Conservation (phyloP, 2,329 filamentous ascomycete genomes). For the Fusarium pseudonygamai region DNA sequence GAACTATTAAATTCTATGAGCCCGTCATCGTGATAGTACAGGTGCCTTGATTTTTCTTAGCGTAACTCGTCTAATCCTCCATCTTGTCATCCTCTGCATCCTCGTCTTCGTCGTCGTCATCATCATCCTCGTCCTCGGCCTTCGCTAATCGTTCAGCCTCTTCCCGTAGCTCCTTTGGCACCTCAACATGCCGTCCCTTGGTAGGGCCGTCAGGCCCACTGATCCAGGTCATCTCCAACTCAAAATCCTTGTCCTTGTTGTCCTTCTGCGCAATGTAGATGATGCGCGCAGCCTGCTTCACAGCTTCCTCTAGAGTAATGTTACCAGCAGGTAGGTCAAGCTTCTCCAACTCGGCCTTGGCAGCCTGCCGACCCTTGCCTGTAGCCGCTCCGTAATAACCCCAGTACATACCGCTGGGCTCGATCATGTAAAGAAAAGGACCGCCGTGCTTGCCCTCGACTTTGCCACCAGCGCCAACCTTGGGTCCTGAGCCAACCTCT, state of each 20-base stretch:
- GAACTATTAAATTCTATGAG: constrained; percentile 50
- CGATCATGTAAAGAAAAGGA: constrained; percentile 97
- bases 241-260: constrained; percentile 99
- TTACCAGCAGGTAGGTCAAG: constrained; percentile 82
- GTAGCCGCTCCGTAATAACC: constrained; percentile 98
- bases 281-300: constrained; percentile 96
- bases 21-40: constrained; percentile 51
- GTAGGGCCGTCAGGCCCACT: constrained; percentile 86
- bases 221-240: constrained; percentile 99
- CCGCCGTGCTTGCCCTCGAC: constrained; percentile 80
- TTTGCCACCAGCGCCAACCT: constrained; percentile 85
- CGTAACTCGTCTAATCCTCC: constrained; percentile 73
- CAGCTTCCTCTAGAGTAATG: constrained; percentile 83
- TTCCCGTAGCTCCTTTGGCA: constrained; percentile 88
- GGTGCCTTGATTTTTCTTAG: constrained; percentile 37
- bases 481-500: constrained; percentile 85
- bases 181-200: constrained; percentile 91
- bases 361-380: constrained; percentile 94
- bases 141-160: constrained; percentile 94
- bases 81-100: constrained; percentile 78
- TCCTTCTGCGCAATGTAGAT: constrained; percentile 98
- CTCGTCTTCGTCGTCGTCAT: constrained; percentile 73
- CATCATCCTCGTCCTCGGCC: constrained; percentile 87
- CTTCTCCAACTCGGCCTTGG: constrained; percentile 99
- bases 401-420: constrained; percentile 97